Percentiles rank a stretch among this genome's conserved stretches.
These are phyloP conservation scores for Pichia sp. DNA, from an alignment of 1,139 yeast genomes.

Conservation along the genomic window DNA sequence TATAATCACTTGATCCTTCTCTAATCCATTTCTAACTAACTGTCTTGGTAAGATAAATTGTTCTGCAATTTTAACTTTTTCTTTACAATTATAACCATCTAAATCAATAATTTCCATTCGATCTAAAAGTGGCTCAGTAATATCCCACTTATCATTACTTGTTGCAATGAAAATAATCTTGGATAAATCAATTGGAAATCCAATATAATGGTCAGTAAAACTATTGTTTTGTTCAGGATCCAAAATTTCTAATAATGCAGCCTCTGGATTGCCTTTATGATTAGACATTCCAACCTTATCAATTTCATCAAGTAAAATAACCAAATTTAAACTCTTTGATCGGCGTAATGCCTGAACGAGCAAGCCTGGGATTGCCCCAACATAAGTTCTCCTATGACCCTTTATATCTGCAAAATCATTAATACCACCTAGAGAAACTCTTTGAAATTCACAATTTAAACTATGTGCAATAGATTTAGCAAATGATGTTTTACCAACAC, in stretches of 20 bases:
- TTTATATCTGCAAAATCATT: slow-evolving; percentile 87
- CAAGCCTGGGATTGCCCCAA: slow-evolving; percentile 91
- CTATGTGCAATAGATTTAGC: slow-evolving; percentile 85
- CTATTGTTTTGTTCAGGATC: slow-evolving; percentile 86
- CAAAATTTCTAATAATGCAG: slow-evolving; percentile 81
- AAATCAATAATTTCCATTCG: slow-evolving; percentile 81
- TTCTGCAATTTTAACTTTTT: slow-evolving; percentile 69
- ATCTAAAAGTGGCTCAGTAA: slow-evolving; percentile 77
- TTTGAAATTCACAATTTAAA: slow-evolving; percentile 70
- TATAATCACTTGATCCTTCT: slow-evolving; percentile 31
- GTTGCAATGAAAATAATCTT: slow-evolving; percentile 84
- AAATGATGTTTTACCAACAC: slow-evolving; percentile 88
- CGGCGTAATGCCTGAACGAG: slow-evolving; percentile 74
- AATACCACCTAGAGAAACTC: slow-evolving; percentile 83
- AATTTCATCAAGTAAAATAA: slow-evolving; percentile 82
- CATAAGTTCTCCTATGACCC: slow-evolving; percentile 90
- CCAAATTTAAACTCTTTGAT: slow-evolving; percentile 78
- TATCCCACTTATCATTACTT: slow-evolving; percentile 73
- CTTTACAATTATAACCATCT: slow-evolving; percentile 76
- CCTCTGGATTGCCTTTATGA: slow-evolving; percentile 84
- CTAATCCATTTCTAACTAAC: slow-evolving; percentile 62
- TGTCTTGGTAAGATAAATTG: slow-evolving; percentile 78
- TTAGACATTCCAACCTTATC: slow-evolving; percentile 67
- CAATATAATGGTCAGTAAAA: slow-evolving; percentile 80
- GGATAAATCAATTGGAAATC: slow-evolving; percentile 82